A percentile compares a stretch with the other conserved stretches of the same genome.
Evolutionary conservation across 495 filamentous ascomycete species (phyloP).

Genomic region (Penicillium daleae): DNA sequence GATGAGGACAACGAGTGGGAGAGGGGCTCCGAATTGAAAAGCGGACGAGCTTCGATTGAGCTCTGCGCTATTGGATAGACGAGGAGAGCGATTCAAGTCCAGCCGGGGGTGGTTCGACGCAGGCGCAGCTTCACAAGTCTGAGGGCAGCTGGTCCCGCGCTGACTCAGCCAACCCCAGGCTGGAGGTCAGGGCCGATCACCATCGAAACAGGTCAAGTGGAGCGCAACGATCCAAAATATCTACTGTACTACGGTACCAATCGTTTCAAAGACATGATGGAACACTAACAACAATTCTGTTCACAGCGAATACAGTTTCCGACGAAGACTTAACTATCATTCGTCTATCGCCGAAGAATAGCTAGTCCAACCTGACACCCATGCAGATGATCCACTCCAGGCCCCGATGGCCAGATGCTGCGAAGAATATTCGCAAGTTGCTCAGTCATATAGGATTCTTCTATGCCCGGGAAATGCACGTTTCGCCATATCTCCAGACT

Average conservation of each 20-base stretch:
- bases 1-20: slow-evolving; percentile 7
- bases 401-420: too few relatives aligned
- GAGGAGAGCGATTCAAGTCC: neutral
- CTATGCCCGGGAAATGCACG: too few relatives aligned
- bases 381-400: neutral
- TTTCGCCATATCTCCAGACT: neutral
- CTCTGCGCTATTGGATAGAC: neutral
- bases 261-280: neutral
- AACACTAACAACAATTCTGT: neutral
- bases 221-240: too few relatives aligned
- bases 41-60: slow-evolving; percentile 2
- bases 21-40: slow-evolving; percentile 18
- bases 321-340: neutral
- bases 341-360: neutral
- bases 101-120: neutral
- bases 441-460: too few relatives aligned
- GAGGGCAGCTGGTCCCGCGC: slow-evolving; percentile 20
- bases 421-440: too few relatives aligned
- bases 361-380: neutral
- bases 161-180: slow-evolving; percentile 24
- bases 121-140: slow-evolving; percentile 13
- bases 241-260: too few relatives aligned
- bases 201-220: neutral
- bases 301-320: neutral
- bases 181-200: neutral